phyloP scores from a whole-genome alignment of 1,284 basidiomycete genomes.

The Anthracocystis setariae region DNA sequence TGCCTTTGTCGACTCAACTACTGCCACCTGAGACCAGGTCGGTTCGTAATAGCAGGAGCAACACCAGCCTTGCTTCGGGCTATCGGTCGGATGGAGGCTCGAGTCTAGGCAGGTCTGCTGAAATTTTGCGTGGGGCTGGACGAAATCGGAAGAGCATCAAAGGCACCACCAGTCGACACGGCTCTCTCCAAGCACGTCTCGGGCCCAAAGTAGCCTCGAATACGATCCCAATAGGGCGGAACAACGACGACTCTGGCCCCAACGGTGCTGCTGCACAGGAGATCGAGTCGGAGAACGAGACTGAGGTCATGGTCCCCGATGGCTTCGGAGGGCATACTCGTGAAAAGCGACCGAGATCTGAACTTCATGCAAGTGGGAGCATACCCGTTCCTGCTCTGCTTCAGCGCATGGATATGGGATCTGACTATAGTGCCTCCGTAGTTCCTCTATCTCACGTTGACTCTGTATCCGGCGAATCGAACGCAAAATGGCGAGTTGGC shows the following conservation, averaged over 20 bases:
- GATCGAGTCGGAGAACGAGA: constrained; percentile 25
- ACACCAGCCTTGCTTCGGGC: constrained; percentile 27
- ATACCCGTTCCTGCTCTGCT: constrained; percentile 11
- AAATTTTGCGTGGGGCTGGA: constrained; percentile 44
- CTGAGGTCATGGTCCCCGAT: constrained; percentile 50
- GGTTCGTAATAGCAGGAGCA: constrained; percentile 40
- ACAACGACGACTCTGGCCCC: background rate
- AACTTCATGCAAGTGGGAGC: background rate
- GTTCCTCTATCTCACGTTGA: background rate
- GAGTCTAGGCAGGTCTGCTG: constrained; percentile 47
- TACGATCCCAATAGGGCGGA: background rate
- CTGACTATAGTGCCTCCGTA: background rate
- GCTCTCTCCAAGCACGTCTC: constrained; percentile 17
- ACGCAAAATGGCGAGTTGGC: constrained; percentile 43
- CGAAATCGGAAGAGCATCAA: constrained; percentile 24
- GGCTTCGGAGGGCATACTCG: constrained; percentile 56
- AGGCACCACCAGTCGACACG: constrained; percentile 26
- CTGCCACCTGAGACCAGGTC: background rate
- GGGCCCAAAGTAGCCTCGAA: constrained; percentile 18
- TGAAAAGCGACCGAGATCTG: constrained; percentile 21
- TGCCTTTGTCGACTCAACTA: constrained; percentile 11
- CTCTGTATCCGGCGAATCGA: background rate
- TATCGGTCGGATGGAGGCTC: constrained; percentile 45
- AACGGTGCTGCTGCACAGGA: background rate
- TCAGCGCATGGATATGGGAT: constrained; percentile 21